Evolutionary conservation across 495 filamentous ascomycete species (phyloP).

Genomic region (Aspergillus ostianus): DNA sequence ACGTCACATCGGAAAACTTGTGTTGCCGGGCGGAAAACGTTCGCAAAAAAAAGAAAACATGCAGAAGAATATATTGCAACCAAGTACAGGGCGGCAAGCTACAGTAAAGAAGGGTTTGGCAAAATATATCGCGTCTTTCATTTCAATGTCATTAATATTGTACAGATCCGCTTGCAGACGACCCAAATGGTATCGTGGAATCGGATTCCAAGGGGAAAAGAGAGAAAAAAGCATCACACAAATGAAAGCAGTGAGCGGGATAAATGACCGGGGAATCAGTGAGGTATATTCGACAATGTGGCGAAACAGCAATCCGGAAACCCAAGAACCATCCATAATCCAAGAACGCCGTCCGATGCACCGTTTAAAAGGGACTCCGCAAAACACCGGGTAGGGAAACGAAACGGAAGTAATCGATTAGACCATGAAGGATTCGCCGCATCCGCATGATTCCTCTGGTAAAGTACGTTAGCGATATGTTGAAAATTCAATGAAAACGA

Average conservation of each 20-base stretch:
- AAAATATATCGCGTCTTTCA: not conserved
- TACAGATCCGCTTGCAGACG: not conserved
- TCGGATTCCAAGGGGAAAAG: slow-evolving; percentile 2
- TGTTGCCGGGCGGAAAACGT: slow-evolving; percentile 11
- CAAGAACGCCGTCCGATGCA: slow-evolving; percentile 47
- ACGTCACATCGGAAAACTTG: slow-evolving; percentile 14
- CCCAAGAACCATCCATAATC: slow-evolving; percentile 14
- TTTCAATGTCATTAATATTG: slow-evolving; percentile 1
- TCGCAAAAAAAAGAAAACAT: not conserved
- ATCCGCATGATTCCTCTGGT: slow-evolving; percentile 93
- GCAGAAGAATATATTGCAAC: not conserved
- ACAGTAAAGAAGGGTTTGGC: not conserved
- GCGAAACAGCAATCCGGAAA: slow-evolving; percentile 15
- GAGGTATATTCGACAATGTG: slow-evolving; percentile 27
- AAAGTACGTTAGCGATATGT: slow-evolving; percentile 32
- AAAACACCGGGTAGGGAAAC: slow-evolving; percentile 15
- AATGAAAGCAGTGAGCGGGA: slow-evolving; percentile 7
- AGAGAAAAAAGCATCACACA: slow-evolving; percentile 17
- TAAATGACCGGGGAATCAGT: slow-evolving; percentile 37
- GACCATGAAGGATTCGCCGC: slow-evolving; percentile 96
- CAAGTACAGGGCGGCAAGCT: too few species aligned
- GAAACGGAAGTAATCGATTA: slow-evolving; percentile 26
- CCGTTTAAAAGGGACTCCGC: slow-evolving; percentile 25
- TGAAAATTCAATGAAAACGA: not conserved
- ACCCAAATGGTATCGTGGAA: not conserved